Conservation (phyloP, 495 filamentous ascomycete genomes). For the Tuber microsphaerosporum region DNA sequence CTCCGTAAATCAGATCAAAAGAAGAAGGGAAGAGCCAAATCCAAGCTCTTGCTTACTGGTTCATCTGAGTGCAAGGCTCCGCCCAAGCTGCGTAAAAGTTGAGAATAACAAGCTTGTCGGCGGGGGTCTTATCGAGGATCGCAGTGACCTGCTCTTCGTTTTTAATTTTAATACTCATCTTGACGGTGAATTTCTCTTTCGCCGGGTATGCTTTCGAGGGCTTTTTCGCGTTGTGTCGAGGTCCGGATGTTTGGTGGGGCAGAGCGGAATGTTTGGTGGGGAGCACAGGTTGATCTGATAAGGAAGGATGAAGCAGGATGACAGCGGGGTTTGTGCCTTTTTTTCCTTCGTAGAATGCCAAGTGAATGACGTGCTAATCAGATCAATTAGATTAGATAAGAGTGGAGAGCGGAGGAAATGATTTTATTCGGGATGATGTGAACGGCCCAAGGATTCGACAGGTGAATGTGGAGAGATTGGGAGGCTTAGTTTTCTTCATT, state of each 20-base stretch:
- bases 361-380: not conserved
- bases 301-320: not conserved
- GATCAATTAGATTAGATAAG: not conserved
- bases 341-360: not conserved
- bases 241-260: not conserved
- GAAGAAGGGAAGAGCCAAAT: not conserved
- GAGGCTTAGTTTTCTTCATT: not conserved
- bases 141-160: conserved; percentile 60
- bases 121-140: conserved; percentile 56
- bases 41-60: conserved; percentile 28
- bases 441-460: not conserved
- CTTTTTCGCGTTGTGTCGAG: not conserved
- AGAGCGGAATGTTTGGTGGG: too few relatives aligned
- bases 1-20: not conserved
- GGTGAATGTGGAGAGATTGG: not conserved
- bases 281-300: not conserved
- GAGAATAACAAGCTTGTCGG: conserved; percentile 65
- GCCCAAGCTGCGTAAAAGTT: conserved; percentile 97
- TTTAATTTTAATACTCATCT: conserved; percentile 49
- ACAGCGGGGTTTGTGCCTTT: not conserved
- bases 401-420: not conserved
- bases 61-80: conserved; percentile 91
- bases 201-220: not conserved
- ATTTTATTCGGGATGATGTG: not conserved
- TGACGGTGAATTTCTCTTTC: not conserved